Conservation (phyloP, 768 basidiomycete genomes). For the Leccinum boreale region DNA sequence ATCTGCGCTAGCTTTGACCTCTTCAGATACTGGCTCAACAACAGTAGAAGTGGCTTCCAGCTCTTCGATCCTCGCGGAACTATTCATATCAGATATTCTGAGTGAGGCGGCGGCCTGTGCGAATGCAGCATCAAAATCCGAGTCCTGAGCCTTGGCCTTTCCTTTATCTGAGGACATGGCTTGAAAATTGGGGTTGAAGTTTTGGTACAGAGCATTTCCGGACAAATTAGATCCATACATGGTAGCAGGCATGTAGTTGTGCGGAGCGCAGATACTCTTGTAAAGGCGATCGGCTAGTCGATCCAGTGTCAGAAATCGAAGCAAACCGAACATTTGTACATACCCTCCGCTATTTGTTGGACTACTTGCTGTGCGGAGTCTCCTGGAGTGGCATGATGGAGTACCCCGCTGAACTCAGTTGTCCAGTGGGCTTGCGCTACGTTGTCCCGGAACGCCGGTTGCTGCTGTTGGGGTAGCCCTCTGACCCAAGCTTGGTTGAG, state of each 20-base stretch:
- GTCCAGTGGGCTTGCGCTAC: constrained; percentile 46
- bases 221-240: constrained; percentile 35
- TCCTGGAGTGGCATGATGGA: constrained; percentile 17
- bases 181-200: constrained; percentile 22
- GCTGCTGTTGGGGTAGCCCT: constrained; percentile 45
- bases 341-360: constrained; percentile 27
- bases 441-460: constrained; percentile 35
- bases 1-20: constrained; percentile 32
- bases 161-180: constrained; percentile 42
- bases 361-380: constrained; percentile 33
- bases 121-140: constrained; percentile 85
- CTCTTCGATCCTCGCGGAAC: constrained; percentile 51
- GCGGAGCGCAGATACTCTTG: constrained; percentile 34
- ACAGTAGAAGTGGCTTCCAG: constrained; percentile 41
- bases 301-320: constrained; percentile 3
- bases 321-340: neutral
- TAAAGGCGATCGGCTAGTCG: constrained; percentile 36
- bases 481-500: constrained; percentile 53
- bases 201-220: constrained; percentile 34
- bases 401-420: constrained; percentile 48
- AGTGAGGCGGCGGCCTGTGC: constrained; percentile 59
- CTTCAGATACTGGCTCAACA: constrained; percentile 40
- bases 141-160: constrained; percentile 77
- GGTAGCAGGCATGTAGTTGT: constrained; percentile 32
- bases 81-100: constrained; percentile 37